Evolutionary conservation across 371 early-diverging fungal species (phyloP), one percentile per base, ranked within the genome.

Genomic region (Apophysomyces ossiformis): DNA sequence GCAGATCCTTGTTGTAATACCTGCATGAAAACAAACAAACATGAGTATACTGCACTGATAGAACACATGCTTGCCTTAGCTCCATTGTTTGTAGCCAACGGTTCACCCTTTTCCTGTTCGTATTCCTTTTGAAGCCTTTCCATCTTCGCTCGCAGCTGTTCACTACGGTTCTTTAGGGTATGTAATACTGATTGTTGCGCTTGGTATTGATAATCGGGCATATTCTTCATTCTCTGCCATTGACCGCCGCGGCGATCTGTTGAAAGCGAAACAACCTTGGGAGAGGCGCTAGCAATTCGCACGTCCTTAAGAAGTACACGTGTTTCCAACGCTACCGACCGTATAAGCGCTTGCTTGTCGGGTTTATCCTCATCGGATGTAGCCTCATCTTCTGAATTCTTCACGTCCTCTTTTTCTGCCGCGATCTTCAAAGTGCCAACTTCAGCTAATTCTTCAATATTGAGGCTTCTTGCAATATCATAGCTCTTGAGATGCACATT

Each of bases 401-500:
- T 64, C 1, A 16, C n/a, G n/a, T 65, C 60, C 35, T 50, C 35
- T 15, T 63, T 21, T 16, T 65, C 62, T 6, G 60, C 18, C 41
- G 63, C 56, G 9, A 37, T 37, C 45, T n/a, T 65, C 21, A 12
- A 47, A n/a, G 15, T 58, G n/a, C 54, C n/a, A n/a, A 56, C 13
- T 15, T 66, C 64, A 50, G 63, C 59, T 2, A 72, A 57, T 9
- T 50, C 65, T 21, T 64, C 66, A 37, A 85, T 65, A n/a, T 83
- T 71, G 36, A 87, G 66, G 2, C 70, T 77, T 37, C 74, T 64
- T 61, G 80, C 67, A 7, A 84, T 74, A 21, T 85, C 86, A 9
- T 73, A 65, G 21, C 89, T 84, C 73, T 92, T 91, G 32, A 96
- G 73, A 21, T 91, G 86, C 4, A 90, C 82, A 75, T 95, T 95